phyloP scores from a whole-genome alignment of 1,284 basidiomycete species.

The Cryptococcus wingfieldii region DNA sequence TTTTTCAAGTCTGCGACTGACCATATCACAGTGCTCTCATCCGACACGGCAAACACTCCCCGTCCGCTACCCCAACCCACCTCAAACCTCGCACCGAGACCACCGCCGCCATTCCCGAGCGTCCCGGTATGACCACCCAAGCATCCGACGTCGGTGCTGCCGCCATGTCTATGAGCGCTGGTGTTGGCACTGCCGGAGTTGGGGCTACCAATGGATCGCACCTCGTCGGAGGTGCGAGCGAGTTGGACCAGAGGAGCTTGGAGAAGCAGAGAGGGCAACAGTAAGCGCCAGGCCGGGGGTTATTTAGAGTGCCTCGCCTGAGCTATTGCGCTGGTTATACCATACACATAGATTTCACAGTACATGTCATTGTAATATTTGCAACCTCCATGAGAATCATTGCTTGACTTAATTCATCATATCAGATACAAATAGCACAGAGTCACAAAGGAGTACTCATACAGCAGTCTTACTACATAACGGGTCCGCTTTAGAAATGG shows the following conservation, averaged over 20 bases:
- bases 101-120: not conserved
- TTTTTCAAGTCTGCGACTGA: not conserved
- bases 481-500: no score
- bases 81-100: slow-evolving; percentile 15
- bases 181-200: not conserved
- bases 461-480: no score
- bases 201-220: slow-evolving; percentile 1
- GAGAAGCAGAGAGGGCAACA: slow-evolving; percentile 9
- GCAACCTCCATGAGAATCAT: no score
- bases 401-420: no score
- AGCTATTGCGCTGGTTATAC: no score
- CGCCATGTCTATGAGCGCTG: slow-evolving; percentile 27
- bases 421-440: no score
- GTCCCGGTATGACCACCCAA: slow-evolving; percentile 20
- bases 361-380: no score
- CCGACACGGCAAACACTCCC: slow-evolving; percentile 34
- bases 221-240: slow-evolving; percentile 23
- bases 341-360: no score
- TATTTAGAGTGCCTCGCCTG: no score
- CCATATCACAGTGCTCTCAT: slow-evolving; percentile 27
- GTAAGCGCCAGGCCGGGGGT: not conserved
- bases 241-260: slow-evolving; percentile 26
- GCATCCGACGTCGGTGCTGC: slow-evolving; percentile 33
- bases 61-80: slow-evolving; percentile 35
- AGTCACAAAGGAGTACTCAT: no score